Base-by-base conservation (phyloP, 192 early-diverging fungal species). In the Mortierella antarctica region DNA sequence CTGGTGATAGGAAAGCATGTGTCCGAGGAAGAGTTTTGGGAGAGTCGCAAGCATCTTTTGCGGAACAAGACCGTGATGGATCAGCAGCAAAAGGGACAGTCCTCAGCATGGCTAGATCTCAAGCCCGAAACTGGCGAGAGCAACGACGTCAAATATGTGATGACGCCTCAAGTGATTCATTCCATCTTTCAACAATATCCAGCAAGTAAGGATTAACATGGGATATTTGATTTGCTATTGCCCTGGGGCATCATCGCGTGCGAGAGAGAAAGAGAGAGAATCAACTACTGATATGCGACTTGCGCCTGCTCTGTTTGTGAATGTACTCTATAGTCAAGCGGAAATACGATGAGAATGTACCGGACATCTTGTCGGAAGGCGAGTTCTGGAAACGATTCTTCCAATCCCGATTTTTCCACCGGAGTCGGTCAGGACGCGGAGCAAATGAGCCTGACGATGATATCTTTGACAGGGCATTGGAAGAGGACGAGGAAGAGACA, bases 1-100 rank as follows among this genome's bases (percentile, higher is more conserved):
- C 80, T 98, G 53, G 95, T 97, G 7, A 73, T 94, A 9, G 82
- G 88, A 0, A 91, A 91, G 23, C 84, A 90, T n/a, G 85, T 98
- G 4, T 82, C 86, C 7, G 97, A 99, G 74, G 94, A 97, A 63
- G 97, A 99, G 62, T 99, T 99, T 65, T 99, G 97, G 97, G 89
- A 91, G 59, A 91, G 88, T 52, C 85, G 93, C n/a, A 87, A 93
- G 79, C 83, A 94, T 62, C 73, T 95, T 44, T 83, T 96, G 51
- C 85, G 88, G 67, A 93, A 93, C 67, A 90, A 96, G 67, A 86
- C 87, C 2, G 90, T 89, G 23, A 87, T 87, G 65, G 83, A 84
- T 68, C 88, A 87, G 44, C 94, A 94, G 49, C 92, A 95, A 60
- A 95, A 92, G 73, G 97, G 97, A 39, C 87, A 88, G 55, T 90